Base-by-base conservation (phyloP, 2,329 filamentous ascomycete genomes). In the Epicoccum sorghinum region DNA sequence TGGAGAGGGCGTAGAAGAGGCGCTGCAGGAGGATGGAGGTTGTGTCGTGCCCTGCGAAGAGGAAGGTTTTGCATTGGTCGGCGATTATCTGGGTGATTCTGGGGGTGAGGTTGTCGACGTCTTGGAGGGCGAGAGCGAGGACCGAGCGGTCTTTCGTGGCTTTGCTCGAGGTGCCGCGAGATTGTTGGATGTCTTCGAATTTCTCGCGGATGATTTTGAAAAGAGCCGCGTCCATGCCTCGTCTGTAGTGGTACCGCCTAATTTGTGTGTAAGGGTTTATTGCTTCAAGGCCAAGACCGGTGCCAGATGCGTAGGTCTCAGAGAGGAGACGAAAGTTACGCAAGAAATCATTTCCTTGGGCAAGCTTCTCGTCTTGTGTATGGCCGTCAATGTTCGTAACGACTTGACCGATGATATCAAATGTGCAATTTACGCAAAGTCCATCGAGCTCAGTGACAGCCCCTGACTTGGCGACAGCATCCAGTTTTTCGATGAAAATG, bases 11-110 rank as follows among this genome's bases (percentile, higher is more conserved):
- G 58, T 75, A 72, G 45, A 73, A 66, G 1, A 72, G 44, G 13
- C 70, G 57, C 53, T 72, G 69, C 3, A 74, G 53, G 0, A 71
- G 50, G 22, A 69, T 73, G 0, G 70, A 71, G 1, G 77, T 80
- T 0, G 78, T 80, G 51, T 80, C 78, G 55, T 80, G 78, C 1
- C 78, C 78, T 1, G 78, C 78, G 51, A 80, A 79, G 12, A 80
- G 59, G 58, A 80, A 80, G 0, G 74, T 72, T 55, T 78, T 79
- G 59, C 73, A 57, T 43, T 71, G 67, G 29, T 78, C 75, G 33
- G 77, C 72, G 1, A 72, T 76, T 9, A 63, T 68, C 40, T 72
- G 65, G 12, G 73, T 66, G 48, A 75, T 71, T 10, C 71, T 66
- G 1, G 65, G 62, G 13, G 77, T 77, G 10, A 79, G 61, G 1